Percentiles rank a stretch among this genome's conserved stretches.
Conservation (phyloP, 495 filamentous ascomycete species). For the Arthonia radiata region DNA sequence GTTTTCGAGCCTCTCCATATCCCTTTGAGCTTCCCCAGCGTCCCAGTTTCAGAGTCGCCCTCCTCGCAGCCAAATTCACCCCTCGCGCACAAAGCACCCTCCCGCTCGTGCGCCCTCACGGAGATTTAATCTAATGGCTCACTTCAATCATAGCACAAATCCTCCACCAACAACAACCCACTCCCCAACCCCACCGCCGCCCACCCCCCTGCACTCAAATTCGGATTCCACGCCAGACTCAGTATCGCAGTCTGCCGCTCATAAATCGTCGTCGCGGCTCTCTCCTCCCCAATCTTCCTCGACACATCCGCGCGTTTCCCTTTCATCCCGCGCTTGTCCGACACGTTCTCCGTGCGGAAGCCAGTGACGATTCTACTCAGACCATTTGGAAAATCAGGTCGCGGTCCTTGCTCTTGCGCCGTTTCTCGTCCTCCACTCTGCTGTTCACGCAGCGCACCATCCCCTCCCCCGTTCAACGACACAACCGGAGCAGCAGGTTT, state of each 20-base stretch:
- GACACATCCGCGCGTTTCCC: conserved; percentile 5
- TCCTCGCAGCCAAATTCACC: too few species aligned
- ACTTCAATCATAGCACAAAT: too few species aligned
- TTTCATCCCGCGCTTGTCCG: conserved; percentile 11
- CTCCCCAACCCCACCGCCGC: conserved; percentile 34
- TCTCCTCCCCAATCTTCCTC: conserved; percentile 6
- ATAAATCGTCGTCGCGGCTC: conserved; percentile 23
- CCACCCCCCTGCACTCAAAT: conserved; percentile 35
- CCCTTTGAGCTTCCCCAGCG: too few species aligned
- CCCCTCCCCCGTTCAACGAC: too few species aligned
- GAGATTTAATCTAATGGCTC: too few species aligned
- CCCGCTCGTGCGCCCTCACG: too few species aligned
- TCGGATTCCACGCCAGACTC: conserved; percentile 39
- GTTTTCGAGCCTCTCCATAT: too few species aligned
- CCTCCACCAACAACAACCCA: conserved; percentile 43
- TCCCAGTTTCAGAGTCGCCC: too few species aligned
- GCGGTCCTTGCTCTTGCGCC: background rate
- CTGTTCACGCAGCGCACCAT: background rate
- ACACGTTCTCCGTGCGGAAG: conserved; percentile 23
- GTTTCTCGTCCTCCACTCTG: background rate
- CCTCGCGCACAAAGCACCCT: too few species aligned
- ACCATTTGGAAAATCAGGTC: background rate
- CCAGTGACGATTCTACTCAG: conserved; percentile 33
- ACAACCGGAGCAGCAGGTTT: too few species aligned
- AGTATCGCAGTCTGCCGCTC: conserved; percentile 33